Evolutionary conservation across 495 filamentous ascomycete genomes (phyloP).

Genomic region (Podospora comata): DNA sequence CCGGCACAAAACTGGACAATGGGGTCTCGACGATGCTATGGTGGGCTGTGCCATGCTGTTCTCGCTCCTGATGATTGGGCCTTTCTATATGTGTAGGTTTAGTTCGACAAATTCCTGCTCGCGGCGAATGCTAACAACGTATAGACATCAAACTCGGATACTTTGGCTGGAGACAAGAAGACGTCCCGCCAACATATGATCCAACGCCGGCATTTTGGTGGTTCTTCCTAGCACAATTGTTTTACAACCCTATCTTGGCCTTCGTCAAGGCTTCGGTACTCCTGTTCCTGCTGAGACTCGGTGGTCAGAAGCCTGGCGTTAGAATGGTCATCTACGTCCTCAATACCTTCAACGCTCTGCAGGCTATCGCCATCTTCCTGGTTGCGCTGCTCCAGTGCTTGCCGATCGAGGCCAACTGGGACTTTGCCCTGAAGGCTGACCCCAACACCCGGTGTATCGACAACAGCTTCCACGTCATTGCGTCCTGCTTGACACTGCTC

Average conservation of each 20-base stretch:
- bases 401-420: slow-evolving; percentile 45
- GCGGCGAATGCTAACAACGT: not conserved
- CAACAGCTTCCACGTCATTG: slow-evolving; percentile 40
- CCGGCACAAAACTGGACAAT: slow-evolving; percentile 1
- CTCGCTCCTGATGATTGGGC: slow-evolving; percentile 18
- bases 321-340: slow-evolving; percentile 40
- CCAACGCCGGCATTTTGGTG: slow-evolving; percentile 32
- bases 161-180: slow-evolving; percentile 43
- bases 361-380: slow-evolving; percentile 50
- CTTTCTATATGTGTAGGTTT: slow-evolving; percentile 21
- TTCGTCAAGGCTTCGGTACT: slow-evolving; percentile 54
- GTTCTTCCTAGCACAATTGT: slow-evolving; percentile 50
- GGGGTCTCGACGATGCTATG: slow-evolving; percentile 17
- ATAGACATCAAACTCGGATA: slow-evolving; percentile 32
- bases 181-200: slow-evolving; percentile 39
- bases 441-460: slow-evolving; percentile 42
- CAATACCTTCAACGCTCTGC: slow-evolving; percentile 44
- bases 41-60: slow-evolving; percentile 14
- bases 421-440: slow-evolving; percentile 26
- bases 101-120: not conserved
- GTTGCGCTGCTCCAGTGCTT: slow-evolving; percentile 54
- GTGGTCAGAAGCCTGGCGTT: slow-evolving; percentile 39
- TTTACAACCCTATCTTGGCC: slow-evolving; percentile 59
- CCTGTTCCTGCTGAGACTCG: slow-evolving; percentile 50
- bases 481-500: slow-evolving; percentile 44